Percentiles rank a stretch among this genome's conserved stretches.
These are phyloP conservation scores for Talaromyces thailandensis DNA, from an alignment of 495 filamentous ascomycete genomes.

Conservation along the genomic window DNA sequence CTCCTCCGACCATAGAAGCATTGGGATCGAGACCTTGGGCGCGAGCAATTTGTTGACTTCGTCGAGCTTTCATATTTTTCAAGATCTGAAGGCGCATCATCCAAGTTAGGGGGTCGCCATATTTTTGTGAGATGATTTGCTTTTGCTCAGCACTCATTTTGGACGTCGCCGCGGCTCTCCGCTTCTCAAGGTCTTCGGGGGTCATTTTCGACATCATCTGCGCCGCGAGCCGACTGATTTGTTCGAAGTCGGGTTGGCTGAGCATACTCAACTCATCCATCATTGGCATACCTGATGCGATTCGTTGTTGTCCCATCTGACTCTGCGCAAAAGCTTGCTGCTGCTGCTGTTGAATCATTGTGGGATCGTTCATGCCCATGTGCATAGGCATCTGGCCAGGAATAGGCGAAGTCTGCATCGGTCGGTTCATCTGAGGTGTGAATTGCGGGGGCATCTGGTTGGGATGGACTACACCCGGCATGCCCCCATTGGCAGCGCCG, in stretches of 20 bases:
- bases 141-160: slow-evolving; percentile 39
- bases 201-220: slow-evolving; percentile 30
- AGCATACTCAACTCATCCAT: slow-evolving; percentile 29
- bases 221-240: slow-evolving; percentile 32
- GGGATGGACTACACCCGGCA: slow-evolving; percentile 25
- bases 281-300: slow-evolving; percentile 17
- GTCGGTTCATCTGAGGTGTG: slow-evolving; percentile 43
- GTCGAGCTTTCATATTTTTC: slow-evolving; percentile 23
- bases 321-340: slow-evolving; percentile 18
- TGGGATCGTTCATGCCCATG: slow-evolving; percentile 38
- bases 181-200: slow-evolving; percentile 34
- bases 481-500: slow-evolving; percentile 13
- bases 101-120: slow-evolving; percentile 36
- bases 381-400: slow-evolving; percentile 32
- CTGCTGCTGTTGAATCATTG: slow-evolving; percentile 26
- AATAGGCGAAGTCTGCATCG: slow-evolving; percentile 44
- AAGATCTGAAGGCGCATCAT: slow-evolving; percentile 39
- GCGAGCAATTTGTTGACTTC: slow-evolving; percentile 22
- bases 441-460: slow-evolving; percentile 33
- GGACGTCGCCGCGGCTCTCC: slow-evolving; percentile 27
- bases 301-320: slow-evolving; percentile 28
- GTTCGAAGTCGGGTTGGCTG: slow-evolving; percentile 30
- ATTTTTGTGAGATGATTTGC: slow-evolving; percentile 25
- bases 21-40: slow-evolving; percentile 21
- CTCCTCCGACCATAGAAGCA: slow-evolving; percentile 21